These are phyloP conservation scores for Coccomyxa sp. DNA, from an alignment of 139 green algal genomes.

Conservation along the genomic window DNA sequence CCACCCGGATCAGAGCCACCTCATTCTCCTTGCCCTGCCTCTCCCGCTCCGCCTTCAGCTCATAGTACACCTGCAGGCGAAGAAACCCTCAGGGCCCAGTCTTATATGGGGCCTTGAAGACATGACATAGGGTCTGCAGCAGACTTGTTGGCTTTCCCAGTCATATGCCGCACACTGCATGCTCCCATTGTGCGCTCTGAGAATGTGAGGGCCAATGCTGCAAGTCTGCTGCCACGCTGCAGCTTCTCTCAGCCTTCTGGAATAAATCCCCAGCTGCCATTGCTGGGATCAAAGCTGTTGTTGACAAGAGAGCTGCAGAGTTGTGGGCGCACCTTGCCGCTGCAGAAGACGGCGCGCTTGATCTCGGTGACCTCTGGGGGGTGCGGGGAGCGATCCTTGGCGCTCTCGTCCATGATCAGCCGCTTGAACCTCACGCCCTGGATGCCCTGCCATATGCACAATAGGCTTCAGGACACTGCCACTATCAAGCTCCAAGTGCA, in stretches of 20 bases:
- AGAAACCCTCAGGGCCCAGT: too few species aligned
- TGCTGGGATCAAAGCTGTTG: too few species aligned
- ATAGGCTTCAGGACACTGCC: too few species aligned
- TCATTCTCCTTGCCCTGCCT: constrained; percentile 54
- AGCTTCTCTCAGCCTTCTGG: not conserved
- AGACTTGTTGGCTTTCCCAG: too few species aligned
- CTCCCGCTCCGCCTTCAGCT: constrained; percentile 86
- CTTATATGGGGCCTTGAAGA: too few species aligned
- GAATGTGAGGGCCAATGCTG: too few species aligned
- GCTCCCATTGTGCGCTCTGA: too few species aligned
- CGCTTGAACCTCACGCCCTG: constrained; percentile 95
- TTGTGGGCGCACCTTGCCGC: constrained; percentile 15
- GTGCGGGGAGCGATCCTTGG: constrained; percentile 49
- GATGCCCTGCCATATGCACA: constrained; percentile 54
- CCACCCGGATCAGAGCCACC: constrained; percentile 85
- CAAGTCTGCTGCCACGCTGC: not conserved
- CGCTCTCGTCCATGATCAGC: constrained; percentile 94
- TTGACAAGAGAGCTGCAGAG: not conserved
- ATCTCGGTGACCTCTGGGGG: constrained; percentile 57
- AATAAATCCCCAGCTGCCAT: too few species aligned
- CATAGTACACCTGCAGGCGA: constrained; percentile 84
- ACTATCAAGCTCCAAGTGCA: too few species aligned
- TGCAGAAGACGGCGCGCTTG: constrained; percentile 45
- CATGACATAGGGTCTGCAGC: too few species aligned
- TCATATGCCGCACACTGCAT: too few species aligned